Percentiles rank a stretch among this genome's conserved stretches.
Conservation (phyloP, 164 flowering plant species). For the Sextonia rubra region DNA sequence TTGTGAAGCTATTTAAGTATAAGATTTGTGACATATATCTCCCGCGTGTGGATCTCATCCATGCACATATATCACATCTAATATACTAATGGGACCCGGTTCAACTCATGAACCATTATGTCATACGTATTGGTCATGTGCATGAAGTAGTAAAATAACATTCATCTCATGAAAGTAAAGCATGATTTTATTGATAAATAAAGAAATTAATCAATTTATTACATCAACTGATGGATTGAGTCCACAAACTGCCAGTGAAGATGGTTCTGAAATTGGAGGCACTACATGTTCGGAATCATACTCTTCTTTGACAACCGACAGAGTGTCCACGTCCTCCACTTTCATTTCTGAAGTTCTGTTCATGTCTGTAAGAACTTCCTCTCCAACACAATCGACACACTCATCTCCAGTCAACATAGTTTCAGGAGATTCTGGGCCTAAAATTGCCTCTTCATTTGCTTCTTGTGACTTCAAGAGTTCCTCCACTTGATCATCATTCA, state of each 20-base stretch:
- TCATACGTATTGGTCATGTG: too few species aligned
- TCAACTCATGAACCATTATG: too few species aligned
- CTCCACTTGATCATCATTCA: background rate
- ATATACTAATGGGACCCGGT: too few species aligned
- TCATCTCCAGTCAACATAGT: background rate
- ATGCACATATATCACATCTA: too few species aligned
- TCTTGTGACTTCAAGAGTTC: background rate
- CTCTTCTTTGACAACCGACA: background rate
- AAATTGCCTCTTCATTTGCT: background rate
- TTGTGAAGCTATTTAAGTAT: too few species aligned
- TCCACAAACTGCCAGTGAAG: background rate
- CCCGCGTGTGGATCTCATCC: too few species aligned
- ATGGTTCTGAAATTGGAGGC: background rate
- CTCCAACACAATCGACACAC: background rate
- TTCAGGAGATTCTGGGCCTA: background rate
- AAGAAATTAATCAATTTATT: too few species aligned
- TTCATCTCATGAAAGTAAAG: too few species aligned
- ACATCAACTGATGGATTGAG: too few species aligned
- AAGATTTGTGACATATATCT: too few species aligned
- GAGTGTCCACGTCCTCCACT: background rate
- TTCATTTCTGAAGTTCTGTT: background rate
- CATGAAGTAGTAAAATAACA: too few species aligned
- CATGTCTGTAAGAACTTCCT: background rate
- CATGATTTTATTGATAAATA: too few species aligned
- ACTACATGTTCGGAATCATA: background rate